Evolutionary conservation across 768 basidiomycete genomes (phyloP), one percentile per base, ranked within the genome.

Genomic region (Lactifluus subvellereus): DNA sequence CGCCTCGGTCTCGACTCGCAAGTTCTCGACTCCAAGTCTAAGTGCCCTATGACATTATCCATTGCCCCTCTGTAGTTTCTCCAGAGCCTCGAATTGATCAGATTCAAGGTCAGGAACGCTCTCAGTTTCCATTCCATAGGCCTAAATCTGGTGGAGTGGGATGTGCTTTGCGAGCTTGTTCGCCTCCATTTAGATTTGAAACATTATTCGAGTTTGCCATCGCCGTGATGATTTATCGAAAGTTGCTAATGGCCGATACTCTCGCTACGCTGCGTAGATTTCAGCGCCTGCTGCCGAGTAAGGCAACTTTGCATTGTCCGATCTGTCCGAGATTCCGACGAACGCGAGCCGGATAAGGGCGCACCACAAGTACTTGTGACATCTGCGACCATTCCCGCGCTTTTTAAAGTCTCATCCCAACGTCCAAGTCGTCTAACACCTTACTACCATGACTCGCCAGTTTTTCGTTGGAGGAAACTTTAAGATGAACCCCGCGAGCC

Each of bases 381-480:
- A 20, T 54, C 40, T 14, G 20, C 54, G 22, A 38, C 6, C 16
- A 22, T 35, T 32, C 49, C 51, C 43, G 20, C 30, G 43, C 33
- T 16, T 54, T 53, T 53, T 33, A n/a, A 33, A 52, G 45, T n/a
- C 35, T 7, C 13, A 3, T 45, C 49, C 8, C 47, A 49, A 38
- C 14, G 22, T 27, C 20, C 22, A 48, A 22, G 11, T 27, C 47
- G 2, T 38, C 48, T 48, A 38, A 53, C 63, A 54, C 7, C 32
- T 33, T 54, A 22, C 64, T 33, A 59, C 54, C 43, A 89, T 89
- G 90, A 62, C 87, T 65, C 91, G 93, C 72, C 79, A 84, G 74
- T 96, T 95, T 79, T 95, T 97, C 72, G 94, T 91, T 70, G 96
- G 96, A 66, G 92, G 94, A 35, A 98, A 98, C 83, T 98, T 96